Percentiles rank a stretch among this genome's conserved stretches.
phyloP scores from a whole-genome alignment of 2,329 filamentous ascomycete species.

The Chaetomium sp. region DNA sequence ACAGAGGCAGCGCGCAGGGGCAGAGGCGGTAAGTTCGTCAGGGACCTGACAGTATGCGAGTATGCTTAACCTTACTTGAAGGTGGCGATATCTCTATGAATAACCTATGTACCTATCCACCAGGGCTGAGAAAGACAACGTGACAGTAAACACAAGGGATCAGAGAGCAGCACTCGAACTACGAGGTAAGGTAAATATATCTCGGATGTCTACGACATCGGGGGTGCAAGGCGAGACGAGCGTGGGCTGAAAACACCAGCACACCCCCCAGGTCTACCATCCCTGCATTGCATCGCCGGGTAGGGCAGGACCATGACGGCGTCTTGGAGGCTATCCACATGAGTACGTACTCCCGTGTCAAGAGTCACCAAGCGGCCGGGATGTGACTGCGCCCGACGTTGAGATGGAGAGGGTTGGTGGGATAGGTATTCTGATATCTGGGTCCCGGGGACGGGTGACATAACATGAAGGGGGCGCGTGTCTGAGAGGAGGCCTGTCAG shows the following conservation, averaged over 20 bases:
- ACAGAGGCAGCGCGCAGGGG: too few relatives aligned
- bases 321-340: conserved; percentile 20
- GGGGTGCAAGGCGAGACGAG: neutral
- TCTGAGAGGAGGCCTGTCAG: conserved; percentile 1
- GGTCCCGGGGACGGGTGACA: conserved; percentile 13
- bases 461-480: conserved; percentile 7
- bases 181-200: neutral
- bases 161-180: neutral
- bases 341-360: conserved; percentile 26
- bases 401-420: conserved; percentile 11
- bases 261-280: conserved; percentile 9
- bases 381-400: conserved; percentile 18
- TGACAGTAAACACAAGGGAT: neutral
- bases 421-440: conserved; percentile 10
- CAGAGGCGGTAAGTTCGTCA: too few relatives aligned
- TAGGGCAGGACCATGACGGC: conserved; percentile 20
- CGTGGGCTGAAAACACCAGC: neutral
- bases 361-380: conserved; percentile 21
- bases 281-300: conserved; percentile 22
- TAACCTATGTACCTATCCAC: too few relatives aligned
- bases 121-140: too few relatives aligned
- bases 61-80: too few relatives aligned
- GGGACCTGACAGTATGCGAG: too few relatives aligned
- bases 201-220: neutral
- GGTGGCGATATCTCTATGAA: too few relatives aligned